These are phyloP conservation scores for Talaromyces sp. DNA, from an alignment of 2,329 filamentous ascomycete species.

Conservation along the genomic window DNA sequence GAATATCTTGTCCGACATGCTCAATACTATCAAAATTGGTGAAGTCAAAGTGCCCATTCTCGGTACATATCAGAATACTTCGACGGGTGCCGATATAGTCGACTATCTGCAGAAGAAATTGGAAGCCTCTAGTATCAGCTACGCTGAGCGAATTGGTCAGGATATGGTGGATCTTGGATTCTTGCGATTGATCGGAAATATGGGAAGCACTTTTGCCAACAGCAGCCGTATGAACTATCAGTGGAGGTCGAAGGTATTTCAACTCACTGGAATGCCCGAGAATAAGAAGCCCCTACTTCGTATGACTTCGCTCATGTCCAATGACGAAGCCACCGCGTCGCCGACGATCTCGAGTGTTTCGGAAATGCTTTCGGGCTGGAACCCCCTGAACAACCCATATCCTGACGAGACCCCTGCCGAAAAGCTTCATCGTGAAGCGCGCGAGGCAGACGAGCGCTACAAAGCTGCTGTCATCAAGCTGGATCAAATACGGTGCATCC, in stretches of 20 bases:
- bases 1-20: constrained; percentile 80
- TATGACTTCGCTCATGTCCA: constrained; percentile 68
- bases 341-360: constrained; percentile 77
- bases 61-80: constrained; percentile 91
- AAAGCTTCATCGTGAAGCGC: constrained; percentile 80
- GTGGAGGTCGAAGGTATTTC: constrained; percentile 90
- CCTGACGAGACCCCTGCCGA: constrained; percentile 92
- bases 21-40: constrained; percentile 79
- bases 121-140: constrained; percentile 77
- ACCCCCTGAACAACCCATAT: constrained; percentile 80
- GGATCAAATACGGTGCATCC: constrained; percentile 82
- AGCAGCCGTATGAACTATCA: constrained; percentile 97
- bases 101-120: constrained; percentile 91
- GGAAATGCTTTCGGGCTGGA: constrained; percentile 90
- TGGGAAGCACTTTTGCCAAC: constrained; percentile 93
- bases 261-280: constrained; percentile 80
- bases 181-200: constrained; percentile 84
- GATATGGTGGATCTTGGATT: constrained; percentile 85
- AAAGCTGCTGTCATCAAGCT: constrained; percentile 81
- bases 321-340: constrained; percentile 65
- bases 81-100: constrained; percentile 85
- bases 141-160: constrained; percentile 92
- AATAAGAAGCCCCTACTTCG: constrained; percentile 73
- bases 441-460: constrained; percentile 90
- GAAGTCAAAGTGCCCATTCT: constrained; percentile 95